Evolutionary conservation across 225 moss, liverwort and hornwort genomes (phyloP).

Genomic region (Pseudoscleropodium purum): DNA sequence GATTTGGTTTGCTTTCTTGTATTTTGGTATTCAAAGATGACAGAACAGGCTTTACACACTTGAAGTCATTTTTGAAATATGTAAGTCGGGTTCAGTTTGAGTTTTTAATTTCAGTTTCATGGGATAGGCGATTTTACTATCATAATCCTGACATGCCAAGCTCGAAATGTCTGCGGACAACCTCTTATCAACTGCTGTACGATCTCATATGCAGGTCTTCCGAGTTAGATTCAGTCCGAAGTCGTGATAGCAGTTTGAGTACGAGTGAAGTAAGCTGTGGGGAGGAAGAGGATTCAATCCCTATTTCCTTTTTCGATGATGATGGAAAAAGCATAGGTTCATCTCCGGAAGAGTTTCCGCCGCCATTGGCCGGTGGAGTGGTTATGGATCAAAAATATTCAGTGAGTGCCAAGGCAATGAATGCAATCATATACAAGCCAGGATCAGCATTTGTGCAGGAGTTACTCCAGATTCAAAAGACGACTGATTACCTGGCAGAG

Average conservation of each 20-base stretch:
- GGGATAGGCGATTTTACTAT: not conserved
- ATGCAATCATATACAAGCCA: slow-evolving; percentile 63
- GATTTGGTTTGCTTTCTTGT: not conserved
- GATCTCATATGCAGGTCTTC: slow-evolving; percentile 14
- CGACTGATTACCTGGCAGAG: slow-evolving; percentile 47
- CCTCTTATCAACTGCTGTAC: not conserved
- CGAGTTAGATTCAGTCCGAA: slow-evolving; percentile 16
- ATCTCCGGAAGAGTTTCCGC: slow-evolving; percentile 50
- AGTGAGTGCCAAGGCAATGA: slow-evolving; percentile 77
- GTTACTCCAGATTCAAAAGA: slow-evolving; percentile 47
- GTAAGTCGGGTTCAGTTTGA: not conserved
- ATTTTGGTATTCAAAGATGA: not conserved
- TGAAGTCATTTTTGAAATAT: not conserved
- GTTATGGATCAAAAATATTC: slow-evolving; percentile 58
- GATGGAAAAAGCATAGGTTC: slow-evolving; percentile 53
- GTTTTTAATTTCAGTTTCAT: not conserved
- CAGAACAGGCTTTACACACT: not conserved
- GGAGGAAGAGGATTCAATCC: slow-evolving; percentile 48
- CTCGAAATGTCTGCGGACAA: not conserved
- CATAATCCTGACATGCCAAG: not conserved
- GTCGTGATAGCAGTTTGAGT: slow-evolving; percentile 14
- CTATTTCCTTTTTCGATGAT: slow-evolving; percentile 74
- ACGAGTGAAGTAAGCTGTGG: slow-evolving; percentile 26
- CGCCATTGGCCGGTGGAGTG: slow-evolving; percentile 52
- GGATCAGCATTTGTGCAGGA: slow-evolving; percentile 54